Conservation (phyloP, 768 basidiomycete genomes). For the Psilocybe cubensis region DNA sequence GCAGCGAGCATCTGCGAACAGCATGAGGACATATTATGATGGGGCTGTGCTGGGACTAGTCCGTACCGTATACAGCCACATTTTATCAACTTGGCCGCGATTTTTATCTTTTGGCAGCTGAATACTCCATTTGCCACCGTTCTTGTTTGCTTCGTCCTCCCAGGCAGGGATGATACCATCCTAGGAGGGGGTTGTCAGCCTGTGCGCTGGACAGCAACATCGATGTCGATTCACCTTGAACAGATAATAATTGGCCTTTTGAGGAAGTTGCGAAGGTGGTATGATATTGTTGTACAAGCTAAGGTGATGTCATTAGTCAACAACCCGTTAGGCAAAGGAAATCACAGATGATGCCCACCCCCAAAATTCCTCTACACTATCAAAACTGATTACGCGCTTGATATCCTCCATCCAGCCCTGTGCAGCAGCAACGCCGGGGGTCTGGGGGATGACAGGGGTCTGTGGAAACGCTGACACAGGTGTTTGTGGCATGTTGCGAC, state of each 20-base stretch:
- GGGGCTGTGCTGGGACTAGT: constrained; percentile 11
- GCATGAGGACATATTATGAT: constrained; percentile 2
- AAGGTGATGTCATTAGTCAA: constrained; percentile 23
- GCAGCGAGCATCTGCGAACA: constrained; percentile 91
- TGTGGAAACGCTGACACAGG: constrained; percentile 78
- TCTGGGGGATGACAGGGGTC: constrained; percentile 73
- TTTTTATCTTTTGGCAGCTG: constrained; percentile 98
- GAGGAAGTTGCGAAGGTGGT: constrained; percentile 88
- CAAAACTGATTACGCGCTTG: constrained; percentile 93
- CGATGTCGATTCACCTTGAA: constrained; percentile 70
- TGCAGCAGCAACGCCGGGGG: constrained; percentile 71
- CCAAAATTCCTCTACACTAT: constrained; percentile 99
- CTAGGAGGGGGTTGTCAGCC: constrained; percentile 39
- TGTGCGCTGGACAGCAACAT: background rate
- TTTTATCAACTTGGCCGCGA: constrained; percentile 79
- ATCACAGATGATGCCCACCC: constrained; percentile 58
- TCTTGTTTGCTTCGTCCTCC: constrained; percentile 96
- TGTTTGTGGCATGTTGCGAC: constrained; percentile 85
- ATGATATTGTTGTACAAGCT: constrained; percentile 98
- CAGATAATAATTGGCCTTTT: constrained; percentile 99
- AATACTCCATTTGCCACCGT: constrained; percentile 98
- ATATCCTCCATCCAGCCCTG: constrained; percentile 99
- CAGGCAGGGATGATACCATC: constrained; percentile 96
- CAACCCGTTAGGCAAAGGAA: constrained; percentile 3
- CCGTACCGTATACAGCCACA: constrained; percentile 97